Percentiles rank a stretch among this genome's conserved stretches.
These are phyloP conservation scores for Pyrenula massariospora DNA, from an alignment of 495 filamentous ascomycete species.

Conservation along the genomic window DNA sequence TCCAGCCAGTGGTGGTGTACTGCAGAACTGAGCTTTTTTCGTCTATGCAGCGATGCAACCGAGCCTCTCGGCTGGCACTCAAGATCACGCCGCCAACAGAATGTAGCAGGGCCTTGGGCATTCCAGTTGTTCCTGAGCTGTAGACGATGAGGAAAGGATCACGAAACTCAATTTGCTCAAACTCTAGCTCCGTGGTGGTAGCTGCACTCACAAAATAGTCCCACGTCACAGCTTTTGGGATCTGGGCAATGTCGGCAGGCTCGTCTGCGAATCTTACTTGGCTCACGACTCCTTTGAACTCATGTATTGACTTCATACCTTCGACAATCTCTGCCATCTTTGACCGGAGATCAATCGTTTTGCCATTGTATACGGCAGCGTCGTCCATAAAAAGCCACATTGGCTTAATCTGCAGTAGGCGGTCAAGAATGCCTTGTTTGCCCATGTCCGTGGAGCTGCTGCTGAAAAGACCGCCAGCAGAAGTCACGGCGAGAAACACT, in stretches of 20 bases:
- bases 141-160: constrained; percentile 66
- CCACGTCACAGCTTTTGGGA: constrained; percentile 44
- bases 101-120: constrained; percentile 68
- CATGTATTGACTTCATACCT: constrained; percentile 44
- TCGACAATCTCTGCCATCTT: constrained; percentile 59
- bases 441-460: constrained; percentile 72
- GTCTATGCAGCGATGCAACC: constrained; percentile 43
- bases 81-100: constrained; percentile 50
- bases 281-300: constrained; percentile 53
- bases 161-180: constrained; percentile 49
- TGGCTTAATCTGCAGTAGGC: constrained; percentile 59
- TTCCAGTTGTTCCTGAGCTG: constrained; percentile 60
- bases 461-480: constrained; percentile 60
- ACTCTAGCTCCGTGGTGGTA: constrained; percentile 26
- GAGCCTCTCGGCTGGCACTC: constrained; percentile 46
- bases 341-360: constrained; percentile 51
- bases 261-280: constrained; percentile 47
- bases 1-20: constrained; percentile 66
- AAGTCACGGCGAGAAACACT: constrained; percentile 50
- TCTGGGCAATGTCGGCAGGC: constrained; percentile 41
- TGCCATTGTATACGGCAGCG: constrained; percentile 65
- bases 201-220: constrained; percentile 36
- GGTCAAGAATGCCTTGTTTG: constrained; percentile 61
- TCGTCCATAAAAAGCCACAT: constrained; percentile 71
- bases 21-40: constrained; percentile 38